Conservation (phyloP, 2,329 filamentous ascomycete genomes). For the Verticillium nonalfalfae region DNA sequence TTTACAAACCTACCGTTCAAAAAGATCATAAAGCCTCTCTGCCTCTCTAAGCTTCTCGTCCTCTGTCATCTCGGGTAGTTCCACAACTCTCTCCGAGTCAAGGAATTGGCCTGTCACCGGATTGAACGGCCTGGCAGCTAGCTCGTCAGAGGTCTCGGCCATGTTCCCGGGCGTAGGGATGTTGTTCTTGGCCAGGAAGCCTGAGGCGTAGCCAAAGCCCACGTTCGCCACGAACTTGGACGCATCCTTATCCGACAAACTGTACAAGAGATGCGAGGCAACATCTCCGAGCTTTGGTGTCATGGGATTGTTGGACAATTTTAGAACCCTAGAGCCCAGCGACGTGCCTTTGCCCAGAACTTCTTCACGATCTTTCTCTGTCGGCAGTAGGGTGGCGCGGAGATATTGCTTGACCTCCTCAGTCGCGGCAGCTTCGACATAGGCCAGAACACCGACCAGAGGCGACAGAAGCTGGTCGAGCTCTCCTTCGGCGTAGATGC, state of each 20-base stretch:
- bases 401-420: slow-evolving; percentile 55
- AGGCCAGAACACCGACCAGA: slow-evolving; percentile 66
- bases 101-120: slow-evolving; percentile 82
- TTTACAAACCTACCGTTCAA: slow-evolving; percentile 62
- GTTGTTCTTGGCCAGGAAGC: slow-evolving; percentile 80
- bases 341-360: slow-evolving; percentile 72
- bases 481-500: slow-evolving; percentile 55
- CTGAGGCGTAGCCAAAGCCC: slow-evolving; percentile 89
- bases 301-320: slow-evolving; percentile 67
- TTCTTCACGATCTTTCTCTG: slow-evolving; percentile 65
- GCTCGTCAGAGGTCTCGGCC: slow-evolving; percentile 27
- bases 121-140: slow-evolving; percentile 50
- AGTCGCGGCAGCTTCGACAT: slow-evolving; percentile 64
- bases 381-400: slow-evolving; percentile 65
- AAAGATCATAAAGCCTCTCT: slow-evolving; percentile 81
- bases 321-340: slow-evolving; percentile 69
- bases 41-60: slow-evolving; percentile 92
- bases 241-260: slow-evolving; percentile 76
- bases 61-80: slow-evolving; percentile 70
- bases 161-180: slow-evolving; percentile 67
- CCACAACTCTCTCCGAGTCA: slow-evolving; percentile 55
- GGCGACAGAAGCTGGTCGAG: slow-evolving; percentile 67
- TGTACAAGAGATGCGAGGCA: slow-evolving; percentile 76
- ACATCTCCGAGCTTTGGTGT: slow-evolving; percentile 66
- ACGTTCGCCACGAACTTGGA: slow-evolving; percentile 82